A percentile compares a stretch with the other conserved stretches of the same genome.
These are phyloP conservation scores for Lactarius hatsudake DNA, from an alignment of 768 basidiomycete genomes.

Conservation along the genomic window DNA sequence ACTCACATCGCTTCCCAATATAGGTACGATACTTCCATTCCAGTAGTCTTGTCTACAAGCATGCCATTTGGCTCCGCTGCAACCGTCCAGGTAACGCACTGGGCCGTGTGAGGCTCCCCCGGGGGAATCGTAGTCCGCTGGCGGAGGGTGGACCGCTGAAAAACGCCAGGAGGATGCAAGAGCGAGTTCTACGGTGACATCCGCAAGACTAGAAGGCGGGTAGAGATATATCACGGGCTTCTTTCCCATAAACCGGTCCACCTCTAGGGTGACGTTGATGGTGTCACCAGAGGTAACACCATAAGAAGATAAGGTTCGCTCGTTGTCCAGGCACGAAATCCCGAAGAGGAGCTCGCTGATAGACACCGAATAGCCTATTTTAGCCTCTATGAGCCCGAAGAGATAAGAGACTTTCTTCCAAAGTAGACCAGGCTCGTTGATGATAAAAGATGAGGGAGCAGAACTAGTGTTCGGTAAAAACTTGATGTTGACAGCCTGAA, in stretches of 20 bases:
- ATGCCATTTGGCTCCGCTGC: conserved; percentile 16
- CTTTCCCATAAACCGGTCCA: not conserved
- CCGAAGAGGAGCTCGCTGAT: not conserved
- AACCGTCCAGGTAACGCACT: conserved; percentile 13
- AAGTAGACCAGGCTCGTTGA: not conserved
- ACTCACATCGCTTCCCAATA: conserved; percentile 18
- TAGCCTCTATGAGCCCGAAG: not conserved
- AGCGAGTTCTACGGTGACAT: conserved; percentile 10
- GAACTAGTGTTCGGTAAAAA: not conserved
- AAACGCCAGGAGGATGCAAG: conserved; percentile 9
- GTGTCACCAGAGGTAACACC: not conserved
- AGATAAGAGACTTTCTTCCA: not conserved
- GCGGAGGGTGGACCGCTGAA: conserved; percentile 14
- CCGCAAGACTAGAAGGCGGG: conserved; percentile 6
- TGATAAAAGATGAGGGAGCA: not conserved
- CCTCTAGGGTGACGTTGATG: not conserved
- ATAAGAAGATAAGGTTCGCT: not conserved
- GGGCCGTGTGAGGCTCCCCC: not conserved
- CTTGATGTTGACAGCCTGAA: not conserved
- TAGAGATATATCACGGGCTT: conserved; percentile 21
- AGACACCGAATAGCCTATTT: not conserved
- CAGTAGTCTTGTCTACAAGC: conserved; percentile 7
- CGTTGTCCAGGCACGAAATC: not conserved
- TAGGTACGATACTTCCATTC: conserved; percentile 15
- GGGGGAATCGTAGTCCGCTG: not conserved